phyloP scores from a whole-genome alignment of 768 basidiomycete genomes.

The Pleurotus ostreatus region DNA sequence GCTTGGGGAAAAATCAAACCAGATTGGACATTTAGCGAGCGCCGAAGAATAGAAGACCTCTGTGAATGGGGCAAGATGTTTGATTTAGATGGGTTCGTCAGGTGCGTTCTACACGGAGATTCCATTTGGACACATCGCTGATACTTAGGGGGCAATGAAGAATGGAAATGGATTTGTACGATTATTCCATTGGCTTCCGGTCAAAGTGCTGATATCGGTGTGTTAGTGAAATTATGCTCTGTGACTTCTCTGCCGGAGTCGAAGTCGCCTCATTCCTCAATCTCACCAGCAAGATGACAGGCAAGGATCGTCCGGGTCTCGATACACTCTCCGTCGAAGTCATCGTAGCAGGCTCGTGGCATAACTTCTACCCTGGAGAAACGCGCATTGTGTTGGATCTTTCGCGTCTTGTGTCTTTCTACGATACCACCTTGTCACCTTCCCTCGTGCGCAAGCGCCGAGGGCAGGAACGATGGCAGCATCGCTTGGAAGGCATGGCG shows the following conservation, averaged over 20 bases:
- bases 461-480: conserved; percentile 27
- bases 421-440: conserved; percentile 33
- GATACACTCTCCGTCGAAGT: conserved; percentile 8
- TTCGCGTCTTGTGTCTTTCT: conserved; percentile 37
- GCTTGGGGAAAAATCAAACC: conserved; percentile 32
- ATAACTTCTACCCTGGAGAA: conserved; percentile 39
- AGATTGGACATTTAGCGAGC: conserved; percentile 24
- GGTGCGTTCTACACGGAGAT: conserved; percentile 27
- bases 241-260: conserved; percentile 39
- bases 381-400: conserved; percentile 39
- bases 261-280: conserved; percentile 35
- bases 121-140: not conserved
- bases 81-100: conserved; percentile 42
- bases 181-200: not conserved
- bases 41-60: conserved; percentile 28
- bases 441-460: conserved; percentile 28
- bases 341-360: conserved; percentile 34
- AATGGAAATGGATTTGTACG: conserved; percentile 50
- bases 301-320: conserved; percentile 4
- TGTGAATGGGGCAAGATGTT: conserved; percentile 40
- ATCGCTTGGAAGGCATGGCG: conserved; percentile 30
- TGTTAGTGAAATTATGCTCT: conserved; percentile 43
- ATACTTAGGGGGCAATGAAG: conserved; percentile 18
- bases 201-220: not conserved
- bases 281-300: conserved; percentile 13